These are phyloP conservation scores for Phytophthora boehmeriae DNA, from an alignment of 352 stramenopile genomes.

Conservation along the genomic window DNA sequence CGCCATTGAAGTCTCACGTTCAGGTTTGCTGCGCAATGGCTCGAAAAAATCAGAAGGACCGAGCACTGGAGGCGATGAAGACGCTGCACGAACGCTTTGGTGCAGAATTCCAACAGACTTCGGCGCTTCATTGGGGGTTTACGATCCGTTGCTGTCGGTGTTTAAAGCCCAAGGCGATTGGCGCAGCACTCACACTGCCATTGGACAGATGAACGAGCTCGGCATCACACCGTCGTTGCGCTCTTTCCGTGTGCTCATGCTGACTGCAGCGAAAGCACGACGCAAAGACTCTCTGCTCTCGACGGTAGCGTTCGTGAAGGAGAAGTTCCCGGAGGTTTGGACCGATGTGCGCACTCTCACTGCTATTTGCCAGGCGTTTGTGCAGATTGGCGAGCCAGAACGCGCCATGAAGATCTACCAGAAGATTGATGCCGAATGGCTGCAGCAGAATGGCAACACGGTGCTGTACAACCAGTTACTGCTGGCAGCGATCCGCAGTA, in stretches of 20 bases:
- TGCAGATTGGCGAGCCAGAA: slow-evolving; percentile 42
- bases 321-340: slow-evolving; percentile 39
- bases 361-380: slow-evolving; percentile 70
- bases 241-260: slow-evolving; percentile 65
- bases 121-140: slow-evolving; percentile 27
- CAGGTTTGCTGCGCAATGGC: slow-evolving; percentile 54
- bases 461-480: slow-evolving; percentile 71
- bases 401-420: slow-evolving; percentile 56
- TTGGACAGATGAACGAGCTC: slow-evolving; percentile 72
- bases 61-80: slow-evolving; percentile 45
- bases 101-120: slow-evolving; percentile 18
- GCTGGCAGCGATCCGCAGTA: slow-evolving; percentile 43
- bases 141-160: slow-evolving; percentile 60
- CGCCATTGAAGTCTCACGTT: slow-evolving; percentile 41
- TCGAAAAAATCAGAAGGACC: slow-evolving; percentile 54
- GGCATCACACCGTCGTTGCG: slow-evolving; percentile 51
- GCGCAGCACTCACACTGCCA: slow-evolving; percentile 51
- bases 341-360: slow-evolving; percentile 57
- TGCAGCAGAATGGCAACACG: slow-evolving; percentile 44
- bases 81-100: slow-evolving; percentile 30
- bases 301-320: slow-evolving; percentile 53
- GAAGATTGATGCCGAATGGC: slow-evolving; percentile 45
- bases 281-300: slow-evolving; percentile 52
- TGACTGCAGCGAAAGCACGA: slow-evolving; percentile 51
- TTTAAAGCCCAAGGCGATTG: slow-evolving; percentile 71